Base-by-base conservation (phyloP, 495 filamentous ascomycete species). In the Hypoxylon perforatum region DNA sequence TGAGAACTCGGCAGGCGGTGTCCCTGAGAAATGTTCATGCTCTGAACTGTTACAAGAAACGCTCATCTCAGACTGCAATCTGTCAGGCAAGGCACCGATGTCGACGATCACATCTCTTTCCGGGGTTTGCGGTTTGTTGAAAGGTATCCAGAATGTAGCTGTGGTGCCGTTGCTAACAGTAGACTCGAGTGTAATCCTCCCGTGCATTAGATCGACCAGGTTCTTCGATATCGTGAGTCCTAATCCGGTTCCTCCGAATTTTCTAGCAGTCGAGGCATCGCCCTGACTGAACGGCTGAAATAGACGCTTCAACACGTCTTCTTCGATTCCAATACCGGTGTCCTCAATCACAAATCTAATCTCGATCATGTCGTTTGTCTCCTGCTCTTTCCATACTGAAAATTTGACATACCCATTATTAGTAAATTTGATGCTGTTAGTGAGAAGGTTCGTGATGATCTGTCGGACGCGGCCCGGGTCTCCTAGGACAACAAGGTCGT, bases 401-500 rank as follows among this genome's bases (percentile, higher is more conserved):
- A 87, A 79, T 54, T 82, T 85, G 10, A 96, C 86, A 54, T 82
- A 84, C 0, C 93, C 93, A 21, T 86, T 79, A 23, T 87, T 87
- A 0, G 93, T 96, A 67, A 96, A 96, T 65, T 97, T 96, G 75
- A 94, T 92, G 56, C 89, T 91, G 70, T 97, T 97, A 8, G 90
- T 89, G n/a, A 96, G 80, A 12, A 97, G 75, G 69, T 96, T 97
- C 22, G 90, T 92, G 11, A 96, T 82, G 30, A 97, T 89, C 75
- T 96, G 93, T 15, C 92, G 84, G 46, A 94, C 84, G 33, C 93
- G 81, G 0, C 91, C 86, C 1, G 92, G 89, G 70, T 97, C 93
- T 6, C 93, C 93, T 71, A 90, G 82, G 18, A 90, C 83, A 19
- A 84, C 77, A 14, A 82, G 71, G 17, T 82, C 74, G 7, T 72